phyloP scores from a whole-genome alignment of 805 yeast genomes.

The Saccharomycopsis selenospora region DNA sequence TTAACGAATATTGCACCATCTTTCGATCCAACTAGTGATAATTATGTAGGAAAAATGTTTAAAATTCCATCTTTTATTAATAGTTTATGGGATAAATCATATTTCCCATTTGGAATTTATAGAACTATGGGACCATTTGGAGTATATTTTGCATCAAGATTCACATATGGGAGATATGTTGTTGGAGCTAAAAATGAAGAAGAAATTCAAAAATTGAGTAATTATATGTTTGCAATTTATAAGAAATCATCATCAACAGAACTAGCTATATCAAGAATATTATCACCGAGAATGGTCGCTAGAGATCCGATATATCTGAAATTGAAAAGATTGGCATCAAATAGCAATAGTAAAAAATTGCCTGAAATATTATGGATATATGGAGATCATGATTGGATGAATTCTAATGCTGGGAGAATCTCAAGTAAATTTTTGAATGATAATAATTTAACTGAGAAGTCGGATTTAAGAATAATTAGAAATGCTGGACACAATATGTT shows the following conservation, averaged over 20 bases:
- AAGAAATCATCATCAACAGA: slow-evolving; percentile 27
- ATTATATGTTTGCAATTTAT: slow-evolving; percentile 29
- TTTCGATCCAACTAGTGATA: slow-evolving; percentile 38
- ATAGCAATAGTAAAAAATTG: slow-evolving; percentile 1
- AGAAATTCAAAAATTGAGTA: slow-evolving; percentile 28
- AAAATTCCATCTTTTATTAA: slow-evolving; percentile 40
- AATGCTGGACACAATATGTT: slow-evolving; percentile 74
- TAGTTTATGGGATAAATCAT: slow-evolving; percentile 34
- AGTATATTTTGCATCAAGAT: slow-evolving; percentile 25
- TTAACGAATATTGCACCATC: slow-evolving; percentile 20
- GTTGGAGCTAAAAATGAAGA: slow-evolving; percentile 23
- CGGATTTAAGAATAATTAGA: slow-evolving; percentile 30
- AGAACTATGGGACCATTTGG: slow-evolving; percentile 31
- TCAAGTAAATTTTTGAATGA: slow-evolving; percentile 12
- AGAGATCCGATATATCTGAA: slow-evolving; percentile 61
- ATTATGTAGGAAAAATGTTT: slow-evolving; percentile 33
- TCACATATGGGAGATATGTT: slow-evolving; percentile 27
- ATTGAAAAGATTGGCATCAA: slow-evolving; percentile 31
- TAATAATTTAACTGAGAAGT: slow-evolving; percentile 18
- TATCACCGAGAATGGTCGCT: slow-evolving; percentile 51
- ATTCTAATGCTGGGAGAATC: slow-evolving; percentile 42
- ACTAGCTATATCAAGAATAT: slow-evolving; percentile 13
- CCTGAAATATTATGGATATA: slow-evolving; percentile 43
- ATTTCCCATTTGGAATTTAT: slow-evolving; percentile 24
- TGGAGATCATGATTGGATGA: slow-evolving; percentile 75